phyloP scores from a whole-genome alignment of 176 grass and related monocot genomes.

The Paspalum notatum region DNA sequence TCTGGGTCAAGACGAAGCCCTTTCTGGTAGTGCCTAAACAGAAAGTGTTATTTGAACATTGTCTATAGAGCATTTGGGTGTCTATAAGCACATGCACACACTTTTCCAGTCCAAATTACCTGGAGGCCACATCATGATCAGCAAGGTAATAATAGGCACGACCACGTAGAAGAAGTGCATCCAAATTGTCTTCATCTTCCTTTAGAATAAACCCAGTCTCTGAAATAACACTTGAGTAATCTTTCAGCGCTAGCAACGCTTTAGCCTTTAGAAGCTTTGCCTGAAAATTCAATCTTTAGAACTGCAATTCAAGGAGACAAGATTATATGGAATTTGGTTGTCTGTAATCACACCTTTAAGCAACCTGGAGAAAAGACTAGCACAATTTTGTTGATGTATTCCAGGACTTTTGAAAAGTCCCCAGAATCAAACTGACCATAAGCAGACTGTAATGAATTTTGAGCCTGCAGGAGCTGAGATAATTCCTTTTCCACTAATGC shows the following conservation, averaged over 20 bases:
- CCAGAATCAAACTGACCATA: conserved; percentile 71
- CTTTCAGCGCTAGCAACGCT: conserved; percentile 72
- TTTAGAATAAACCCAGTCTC: conserved; percentile 93
- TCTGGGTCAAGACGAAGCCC: conserved; percentile 92
- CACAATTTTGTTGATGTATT: conserved; percentile 91
- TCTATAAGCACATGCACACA: neutral
- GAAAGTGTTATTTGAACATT: conserved; percentile 21
- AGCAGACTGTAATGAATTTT: conserved; percentile 73
- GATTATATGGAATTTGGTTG: neutral
- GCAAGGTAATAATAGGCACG: conserved; percentile 97
- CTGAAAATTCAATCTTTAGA: conserved; percentile 52
- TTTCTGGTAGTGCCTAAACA: conserved; percentile 89
- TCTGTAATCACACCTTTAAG: conserved; percentile 63
- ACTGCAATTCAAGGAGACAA: neutral
- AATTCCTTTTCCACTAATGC: conserved; percentile 81
- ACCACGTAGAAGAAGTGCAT: conserved; percentile 82
- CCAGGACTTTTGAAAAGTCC: conserved; percentile 82
- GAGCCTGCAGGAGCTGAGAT: conserved; percentile 82
- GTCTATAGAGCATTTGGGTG: neutral
- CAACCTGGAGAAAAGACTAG: conserved; percentile 92
- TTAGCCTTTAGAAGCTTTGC: conserved; percentile 94
- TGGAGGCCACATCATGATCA: conserved; percentile 92
- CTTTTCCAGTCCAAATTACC: conserved; percentile 50
- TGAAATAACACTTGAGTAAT: conserved; percentile 88
- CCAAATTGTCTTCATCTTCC: conserved; percentile 97